Conservation (phyloP, 2,329 filamentous ascomycete species). For the Colletotrichum godetiae region DNA sequence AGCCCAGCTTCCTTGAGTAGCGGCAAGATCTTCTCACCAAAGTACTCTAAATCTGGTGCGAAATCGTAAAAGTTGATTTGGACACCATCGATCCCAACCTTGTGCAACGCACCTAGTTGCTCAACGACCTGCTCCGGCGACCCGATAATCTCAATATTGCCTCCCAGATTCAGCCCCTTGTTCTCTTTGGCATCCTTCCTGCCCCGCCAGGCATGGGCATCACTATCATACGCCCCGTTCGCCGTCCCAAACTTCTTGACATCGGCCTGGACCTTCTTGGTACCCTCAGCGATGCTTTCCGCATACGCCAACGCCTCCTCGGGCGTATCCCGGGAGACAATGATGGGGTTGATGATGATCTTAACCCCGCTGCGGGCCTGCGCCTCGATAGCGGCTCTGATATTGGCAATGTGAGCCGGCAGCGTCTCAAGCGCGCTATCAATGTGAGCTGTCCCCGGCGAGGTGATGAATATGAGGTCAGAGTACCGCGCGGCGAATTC, state of each 20-base stretch:
- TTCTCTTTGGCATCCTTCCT: not conserved
- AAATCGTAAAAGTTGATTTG: conserved; percentile 22
- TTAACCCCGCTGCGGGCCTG: not conserved
- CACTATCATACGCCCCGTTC: not conserved
- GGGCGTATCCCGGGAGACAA: not conserved
- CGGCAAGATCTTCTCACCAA: not conserved
- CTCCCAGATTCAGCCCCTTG: not conserved
- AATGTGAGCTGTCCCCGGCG: conserved; percentile 10
- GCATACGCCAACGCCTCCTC: conserved; percentile 9
- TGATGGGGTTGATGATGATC: conserved; percentile 21
- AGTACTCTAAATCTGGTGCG: not conserved
- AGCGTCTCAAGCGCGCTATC: conserved; percentile 15
- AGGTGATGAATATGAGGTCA: conserved; percentile 15
- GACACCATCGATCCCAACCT: not conserved
- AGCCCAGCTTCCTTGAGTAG: not conserved
- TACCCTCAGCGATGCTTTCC: conserved; percentile 1
- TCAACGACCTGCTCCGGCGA: conserved; percentile 3
- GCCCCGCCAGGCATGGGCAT: conserved; percentile 2
- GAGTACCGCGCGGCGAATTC: conserved; percentile 18
- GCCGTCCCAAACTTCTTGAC: conserved; percentile 11
- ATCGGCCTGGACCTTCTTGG: not conserved
- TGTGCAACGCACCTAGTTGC: not conserved
- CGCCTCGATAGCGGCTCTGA: conserved; percentile 1
- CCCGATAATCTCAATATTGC: conserved; percentile 12
- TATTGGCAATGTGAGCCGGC: conserved; percentile 2